Evolutionary conservation across 345 rosid genomes (phyloP), one percentile per base, ranked within the genome.

Genomic region (Stellera chamaejasme): DNA sequence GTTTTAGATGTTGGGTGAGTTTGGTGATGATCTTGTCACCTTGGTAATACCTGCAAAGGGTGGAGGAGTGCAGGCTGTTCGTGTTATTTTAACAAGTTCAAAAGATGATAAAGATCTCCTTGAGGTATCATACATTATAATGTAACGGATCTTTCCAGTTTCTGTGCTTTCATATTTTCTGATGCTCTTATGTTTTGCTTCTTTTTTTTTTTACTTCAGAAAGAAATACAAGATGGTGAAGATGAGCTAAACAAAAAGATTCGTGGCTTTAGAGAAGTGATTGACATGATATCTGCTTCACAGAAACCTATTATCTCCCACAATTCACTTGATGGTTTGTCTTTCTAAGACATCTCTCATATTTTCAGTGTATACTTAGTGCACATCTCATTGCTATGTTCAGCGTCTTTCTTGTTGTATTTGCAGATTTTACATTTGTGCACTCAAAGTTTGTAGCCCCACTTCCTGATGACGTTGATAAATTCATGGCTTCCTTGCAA

Each of bases 251-350:
- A 72, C 69, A 82, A 70, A 70, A 77, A 76, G 64, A 55, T 81
- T 54, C 81, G 85, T 71, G 97, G 98, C 62, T 92, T 92, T 56
- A 78, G 97, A 56, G 97, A 88, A 77, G 93, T 88, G 81, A 64
- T 92, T 43, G 97, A 92, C 71, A 69, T 84, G 82, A 81, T 92
- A 63, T 2, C 2, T 5, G 10, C 44, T 4, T 28, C 15, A 19
- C 23, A 19, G 23, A 19, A 19, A 19, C 23, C 23, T 19, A 19
- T 19, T 19, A 19, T 19, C 23, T 19, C 23, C 72, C 71, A 77
- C 77, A 82, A 82, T 77, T 75, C 83, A 67, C 85, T 88, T 74
- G 74, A 81, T 61, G 98, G 98, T 92, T 64, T 64, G 62, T 72
- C 66, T 74, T 78, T 65, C 28, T 61, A 50, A 27, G 51, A 41